Evolutionary conservation across 1,139 yeast species (phyloP).

Genomic region (Pneumocystis sp.): DNA sequence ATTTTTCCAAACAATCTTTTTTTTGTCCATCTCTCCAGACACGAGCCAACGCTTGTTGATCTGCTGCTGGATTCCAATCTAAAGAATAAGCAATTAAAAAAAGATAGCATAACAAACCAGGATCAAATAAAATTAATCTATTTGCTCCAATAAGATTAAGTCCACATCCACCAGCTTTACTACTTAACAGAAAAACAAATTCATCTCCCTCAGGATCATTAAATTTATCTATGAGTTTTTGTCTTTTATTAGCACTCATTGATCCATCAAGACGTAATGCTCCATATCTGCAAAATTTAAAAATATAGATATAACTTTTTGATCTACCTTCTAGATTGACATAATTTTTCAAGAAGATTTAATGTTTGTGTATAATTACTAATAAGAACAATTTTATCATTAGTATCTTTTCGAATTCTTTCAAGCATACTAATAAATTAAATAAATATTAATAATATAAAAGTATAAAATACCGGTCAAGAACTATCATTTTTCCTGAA

Average conservation of each 20-base stretch:
- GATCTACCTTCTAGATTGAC: conserved; percentile 41
- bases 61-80: conserved; percentile 98
- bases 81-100: neutral
- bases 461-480: conserved; percentile 23
- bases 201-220: conserved; percentile 83
- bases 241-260: conserved; percentile 81
- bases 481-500: conserved; percentile 43
- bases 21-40: conserved; percentile 99
- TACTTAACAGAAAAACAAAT: conserved; percentile 73
- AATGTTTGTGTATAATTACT: conserved; percentile 90
- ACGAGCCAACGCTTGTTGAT: conserved; percentile 93
- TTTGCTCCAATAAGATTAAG: conserved; percentile 94
- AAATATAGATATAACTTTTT: neutral
- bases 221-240: conserved; percentile 76
- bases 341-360: conserved; percentile 76
- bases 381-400: conserved; percentile 85
- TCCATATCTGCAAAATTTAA: conserved; percentile 35
- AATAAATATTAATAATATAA: conserved; percentile 20
- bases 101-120: conserved; percentile 22
- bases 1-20: conserved; percentile 49
- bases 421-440: conserved; percentile 43
- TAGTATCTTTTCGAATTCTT: conserved; percentile 61
- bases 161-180: conserved; percentile 99
- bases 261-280: conserved; percentile 82
- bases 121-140: conserved; percentile 73